Conservation (phyloP, 2,329 filamentous ascomycete species). For the Colletotrichum filicis region DNA sequence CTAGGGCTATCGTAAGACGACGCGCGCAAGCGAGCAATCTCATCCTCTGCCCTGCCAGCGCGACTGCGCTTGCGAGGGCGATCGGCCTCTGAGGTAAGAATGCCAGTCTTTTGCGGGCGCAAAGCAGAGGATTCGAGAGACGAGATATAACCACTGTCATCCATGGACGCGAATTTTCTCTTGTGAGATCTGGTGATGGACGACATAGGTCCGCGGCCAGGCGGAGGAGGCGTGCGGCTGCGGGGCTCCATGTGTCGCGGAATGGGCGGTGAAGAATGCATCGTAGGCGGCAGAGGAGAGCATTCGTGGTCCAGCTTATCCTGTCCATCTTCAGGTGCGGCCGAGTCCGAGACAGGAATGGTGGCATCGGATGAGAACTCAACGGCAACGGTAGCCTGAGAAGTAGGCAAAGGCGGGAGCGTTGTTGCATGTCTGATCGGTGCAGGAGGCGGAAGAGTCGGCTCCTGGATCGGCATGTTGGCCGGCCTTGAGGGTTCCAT, state of each 20-base stretch:
- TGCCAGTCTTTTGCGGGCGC: constrained; percentile 71
- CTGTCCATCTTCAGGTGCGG: constrained; percentile 61
- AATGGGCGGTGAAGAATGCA: constrained; percentile 93
- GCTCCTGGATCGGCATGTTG: constrained; percentile 53
- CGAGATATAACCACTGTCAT: constrained; percentile 96
- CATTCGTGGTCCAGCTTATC: constrained; percentile 64
- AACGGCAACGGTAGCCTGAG: constrained; percentile 53
- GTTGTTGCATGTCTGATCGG: constrained; percentile 48
- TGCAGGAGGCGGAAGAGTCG: constrained; percentile 59
- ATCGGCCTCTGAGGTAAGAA: constrained; percentile 82
- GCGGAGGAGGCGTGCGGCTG: constrained; percentile 81
- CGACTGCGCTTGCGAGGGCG: constrained; percentile 76
- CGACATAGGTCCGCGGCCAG: constrained; percentile 66
- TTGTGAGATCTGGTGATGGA: constrained; percentile 77
- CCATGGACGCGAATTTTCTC: constrained; percentile 82
- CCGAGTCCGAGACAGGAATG: constrained; percentile 76
- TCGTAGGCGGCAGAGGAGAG: constrained; percentile 75
- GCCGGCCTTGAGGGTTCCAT: constrained; percentile 61
- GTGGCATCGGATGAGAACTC: constrained; percentile 84
- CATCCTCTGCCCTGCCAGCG: constrained; percentile 81
- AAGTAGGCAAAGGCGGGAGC: constrained; percentile 52
- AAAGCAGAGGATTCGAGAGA: constrained; percentile 92
- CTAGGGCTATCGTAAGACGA: constrained; percentile 94
- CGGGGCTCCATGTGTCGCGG: constrained; percentile 67
- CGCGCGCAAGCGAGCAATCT: constrained; percentile 91